A percentile compares a stretch with the other conserved stretches of the same genome.
These are phyloP conservation scores for Cercophora samala DNA, from an alignment of 495 filamentous ascomycete species.

Conservation along the genomic window DNA sequence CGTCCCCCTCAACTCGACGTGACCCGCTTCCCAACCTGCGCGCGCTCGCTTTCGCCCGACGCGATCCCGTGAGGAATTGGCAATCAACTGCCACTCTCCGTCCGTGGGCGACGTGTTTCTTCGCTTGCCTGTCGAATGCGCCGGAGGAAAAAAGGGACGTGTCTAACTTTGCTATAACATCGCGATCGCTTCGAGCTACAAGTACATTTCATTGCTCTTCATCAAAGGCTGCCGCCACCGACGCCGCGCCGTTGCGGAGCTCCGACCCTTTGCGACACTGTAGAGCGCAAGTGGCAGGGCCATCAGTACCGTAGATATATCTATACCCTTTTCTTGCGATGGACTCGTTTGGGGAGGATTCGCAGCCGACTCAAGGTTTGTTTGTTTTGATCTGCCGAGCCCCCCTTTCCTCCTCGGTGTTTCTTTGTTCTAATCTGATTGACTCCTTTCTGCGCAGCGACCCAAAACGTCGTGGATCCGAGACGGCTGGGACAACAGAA, in stretches of 20 bases:
- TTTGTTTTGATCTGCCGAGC: neutral
- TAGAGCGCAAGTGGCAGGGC: neutral
- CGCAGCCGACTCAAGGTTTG: conserved; percentile 33
- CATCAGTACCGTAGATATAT: neutral
- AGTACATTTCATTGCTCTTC: conserved; percentile 1
- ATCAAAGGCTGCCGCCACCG: conserved; percentile 7
- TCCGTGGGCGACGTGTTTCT: neutral
- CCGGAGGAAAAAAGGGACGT: conserved; percentile 11
- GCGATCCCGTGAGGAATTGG: conserved; percentile 5
- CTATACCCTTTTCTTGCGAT: conserved; percentile 18
- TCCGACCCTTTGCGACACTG: conserved; percentile 6
- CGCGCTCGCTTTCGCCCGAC: conserved; percentile 9
- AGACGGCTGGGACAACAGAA: conserved; percentile 69
- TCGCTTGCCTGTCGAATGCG: neutral
- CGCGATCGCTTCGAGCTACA: neutral
- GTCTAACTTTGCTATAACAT: neutral
- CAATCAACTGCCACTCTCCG: neutral
- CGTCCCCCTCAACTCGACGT: conserved; percentile 16
- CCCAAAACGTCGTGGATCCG: conserved; percentile 78
- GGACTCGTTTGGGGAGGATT: conserved; percentile 24
- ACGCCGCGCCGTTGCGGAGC: conserved; percentile 14
- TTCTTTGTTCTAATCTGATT: conserved; percentile 19
- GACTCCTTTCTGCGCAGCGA: conserved; percentile 46
- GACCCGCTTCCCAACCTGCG: conserved; percentile 15
- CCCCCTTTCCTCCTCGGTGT: neutral